These are phyloP conservation scores for Magnolia changhungtana DNA, from an alignment of 164 flowering plant species.

Conservation along the genomic window DNA sequence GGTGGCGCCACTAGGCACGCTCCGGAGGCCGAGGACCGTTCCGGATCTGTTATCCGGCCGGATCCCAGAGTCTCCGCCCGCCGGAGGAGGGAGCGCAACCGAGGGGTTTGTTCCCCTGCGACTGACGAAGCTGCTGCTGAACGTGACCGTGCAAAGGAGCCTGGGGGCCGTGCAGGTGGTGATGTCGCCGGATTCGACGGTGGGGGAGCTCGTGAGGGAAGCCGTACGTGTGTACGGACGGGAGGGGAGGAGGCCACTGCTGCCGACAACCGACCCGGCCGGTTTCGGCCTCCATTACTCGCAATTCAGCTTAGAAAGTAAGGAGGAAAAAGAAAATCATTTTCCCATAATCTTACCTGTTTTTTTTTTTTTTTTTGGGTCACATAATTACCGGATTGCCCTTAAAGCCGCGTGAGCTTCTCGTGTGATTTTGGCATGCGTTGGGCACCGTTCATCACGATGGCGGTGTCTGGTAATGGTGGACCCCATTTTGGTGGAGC, in stretches of 20 bases:
- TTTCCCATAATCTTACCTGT: neutral
- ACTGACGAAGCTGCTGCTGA: slow-evolving; percentile 70
- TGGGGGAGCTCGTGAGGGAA: slow-evolving; percentile 56
- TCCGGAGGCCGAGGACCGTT: slow-evolving; percentile 64
- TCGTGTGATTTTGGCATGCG: no score
- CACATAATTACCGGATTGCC: neutral
- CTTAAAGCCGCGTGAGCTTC: neutral
- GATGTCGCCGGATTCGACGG: slow-evolving; percentile 63
- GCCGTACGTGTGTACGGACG: slow-evolving; percentile 55
- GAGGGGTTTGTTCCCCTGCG: slow-evolving; percentile 13
- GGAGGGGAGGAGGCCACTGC: slow-evolving; percentile 75
- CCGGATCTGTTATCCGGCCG: slow-evolving; percentile 43
- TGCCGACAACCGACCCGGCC: slow-evolving; percentile 38
- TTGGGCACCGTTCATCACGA: no score
- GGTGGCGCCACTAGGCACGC: slow-evolving; percentile 8
- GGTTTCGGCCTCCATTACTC: slow-evolving; percentile 83
- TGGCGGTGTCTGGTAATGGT: no score
- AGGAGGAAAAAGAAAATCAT: slow-evolving; percentile 14
- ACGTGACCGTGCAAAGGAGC: slow-evolving; percentile 77
- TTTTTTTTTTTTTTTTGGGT: no score
- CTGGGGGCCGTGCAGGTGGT: slow-evolving; percentile 73
- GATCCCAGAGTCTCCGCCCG: neutral
- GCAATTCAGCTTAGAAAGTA: slow-evolving; percentile 89
- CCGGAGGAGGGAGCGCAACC: slow-evolving; percentile 9
- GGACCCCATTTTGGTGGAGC: no score